These are phyloP conservation scores for Gossypium trilobum DNA, from an alignment of 441 rosid genomes.

Conservation along the genomic window DNA sequence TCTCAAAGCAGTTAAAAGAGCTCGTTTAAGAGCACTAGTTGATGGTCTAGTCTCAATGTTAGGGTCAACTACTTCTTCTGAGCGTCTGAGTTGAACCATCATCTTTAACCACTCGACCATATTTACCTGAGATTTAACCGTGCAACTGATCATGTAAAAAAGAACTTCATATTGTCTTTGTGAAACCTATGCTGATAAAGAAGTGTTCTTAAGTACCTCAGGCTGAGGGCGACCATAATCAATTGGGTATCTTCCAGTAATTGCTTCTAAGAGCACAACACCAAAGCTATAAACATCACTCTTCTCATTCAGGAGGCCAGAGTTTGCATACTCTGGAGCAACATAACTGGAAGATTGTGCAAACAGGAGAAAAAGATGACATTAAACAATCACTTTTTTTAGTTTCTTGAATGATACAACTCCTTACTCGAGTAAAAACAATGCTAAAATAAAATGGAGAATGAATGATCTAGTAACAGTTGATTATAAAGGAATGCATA, in stretches of 20 bases:
- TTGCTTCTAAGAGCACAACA: constrained; percentile 76
- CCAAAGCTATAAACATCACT: constrained; percentile 78
- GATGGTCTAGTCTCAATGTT: constrained; percentile 51
- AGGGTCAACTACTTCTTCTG: constrained; percentile 62
- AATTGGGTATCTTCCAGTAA: constrained; percentile 93
- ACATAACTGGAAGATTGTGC: constrained; percentile 48
- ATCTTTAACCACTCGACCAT: constrained; percentile 74
- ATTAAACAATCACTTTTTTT: constrained; percentile 2
- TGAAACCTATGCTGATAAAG: constrained; percentile 4
- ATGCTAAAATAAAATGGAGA: neutral
- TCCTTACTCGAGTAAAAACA: constrained; percentile 5
- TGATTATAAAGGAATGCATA: constrained; percentile 4
- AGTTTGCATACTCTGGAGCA: constrained; percentile 91
- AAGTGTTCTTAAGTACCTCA: constrained; percentile 45
- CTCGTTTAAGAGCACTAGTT: constrained; percentile 53
- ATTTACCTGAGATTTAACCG: constrained; percentile 42
- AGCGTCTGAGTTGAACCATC: constrained; percentile 59
- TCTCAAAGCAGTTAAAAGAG: constrained; percentile 65
- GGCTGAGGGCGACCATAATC: constrained; percentile 72
- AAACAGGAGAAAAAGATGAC: neutral
- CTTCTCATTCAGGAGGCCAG: constrained; percentile 76
- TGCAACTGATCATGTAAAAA: constrained; percentile 13
- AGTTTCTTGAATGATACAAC: constrained; percentile 6
- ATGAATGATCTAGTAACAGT: neutral
- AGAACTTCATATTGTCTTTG: neutral